Percentiles rank a stretch among this genome's conserved stretches.
Conservation (phyloP, 2,329 filamentous ascomycete genomes). For the Sarocladium oryzae region DNA sequence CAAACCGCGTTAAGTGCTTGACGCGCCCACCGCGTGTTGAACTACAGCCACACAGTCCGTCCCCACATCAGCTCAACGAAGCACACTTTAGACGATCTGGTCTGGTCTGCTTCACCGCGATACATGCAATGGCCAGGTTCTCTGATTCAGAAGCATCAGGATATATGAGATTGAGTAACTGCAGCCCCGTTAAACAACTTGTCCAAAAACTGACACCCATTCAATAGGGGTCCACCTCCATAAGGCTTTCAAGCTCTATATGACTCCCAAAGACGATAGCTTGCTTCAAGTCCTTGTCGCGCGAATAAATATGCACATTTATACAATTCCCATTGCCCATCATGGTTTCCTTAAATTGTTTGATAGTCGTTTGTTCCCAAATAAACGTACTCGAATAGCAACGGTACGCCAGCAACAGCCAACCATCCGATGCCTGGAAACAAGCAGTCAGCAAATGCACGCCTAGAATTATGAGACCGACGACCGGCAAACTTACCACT, state of each 20-base stretch:
- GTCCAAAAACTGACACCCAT: not conserved
- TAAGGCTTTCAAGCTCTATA: constrained; percentile 5
- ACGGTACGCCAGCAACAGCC: constrained; percentile 67
- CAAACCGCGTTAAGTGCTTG: constrained; percentile 8
- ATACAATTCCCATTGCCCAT: not conserved
- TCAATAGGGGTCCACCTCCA: not conserved
- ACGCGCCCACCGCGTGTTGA: constrained; percentile 5
- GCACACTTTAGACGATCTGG: no score
- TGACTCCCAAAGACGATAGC: constrained; percentile 1
- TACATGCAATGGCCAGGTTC: no score
- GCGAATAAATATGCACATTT: not conserved
- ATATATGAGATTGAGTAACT: not conserved
- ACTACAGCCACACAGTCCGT: not conserved
- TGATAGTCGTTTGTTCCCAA: constrained; percentile 34
- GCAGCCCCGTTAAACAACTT: no score
- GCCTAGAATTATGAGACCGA: constrained; percentile 10
- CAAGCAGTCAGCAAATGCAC: constrained; percentile 10
- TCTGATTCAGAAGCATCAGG: no score
- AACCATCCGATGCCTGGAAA: constrained; percentile 73
- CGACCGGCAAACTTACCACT: constrained; percentile 52
- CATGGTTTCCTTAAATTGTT: constrained; percentile 16
- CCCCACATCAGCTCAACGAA: not conserved
- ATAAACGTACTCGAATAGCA: constrained; percentile 60
- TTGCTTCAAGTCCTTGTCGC: not conserved
- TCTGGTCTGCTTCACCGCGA: no score